Evolutionary conservation across 805 yeast species (phyloP), one percentile per base, ranked within the genome.

Genomic region (Cyberlindnera japonica): DNA sequence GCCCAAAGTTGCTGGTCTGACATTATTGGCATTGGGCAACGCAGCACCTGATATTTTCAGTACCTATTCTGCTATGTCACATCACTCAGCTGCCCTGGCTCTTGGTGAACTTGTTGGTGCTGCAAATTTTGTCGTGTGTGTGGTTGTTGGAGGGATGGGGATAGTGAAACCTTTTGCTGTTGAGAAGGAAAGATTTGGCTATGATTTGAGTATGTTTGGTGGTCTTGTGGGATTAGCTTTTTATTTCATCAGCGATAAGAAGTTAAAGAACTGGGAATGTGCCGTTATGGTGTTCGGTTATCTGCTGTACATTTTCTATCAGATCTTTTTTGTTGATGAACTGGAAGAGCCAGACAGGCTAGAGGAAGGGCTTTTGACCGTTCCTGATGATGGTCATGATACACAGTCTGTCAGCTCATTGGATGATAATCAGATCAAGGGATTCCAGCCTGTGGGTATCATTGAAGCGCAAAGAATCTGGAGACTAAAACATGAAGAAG

Each of bases 21-120:
- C 97, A 0, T 64, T 91, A 17, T 65, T 93, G 38, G 95, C 98
- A 0, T 71, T 91, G 45, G 98, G 97, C 0, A 91, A 91, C 62
- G 95, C 96, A 3, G 73, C 95, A 0, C 96, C 97, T 0, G 99
- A 91, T 59, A 78, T 91, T 3, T 74, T 89, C 26, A 76, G 91
- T 34, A 88, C 96, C 0, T 86, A 79, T 57, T 80, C 82, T 35
- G 95, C 97, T 4, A 75, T 93, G 77, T 70, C 72, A 11, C 64
- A 78, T 1, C 81, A 77, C n/a, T 76, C 86, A 1, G 77, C 83
- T 0, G 74, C 87, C 0, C 65, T 91, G 56, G 97, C 98, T 0
- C 63, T 91, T 6, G 93, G 96, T 1, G 97, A 90, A 58, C 67
- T 91, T n/a, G 63, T 89, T 23, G 98, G 99, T 1, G 93, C 96